Evolutionary conservation across 352 stramenopile genomes (phyloP), one percentile per base, ranked within the genome.

Genomic region (Phytophthora sansomeana): DNA sequence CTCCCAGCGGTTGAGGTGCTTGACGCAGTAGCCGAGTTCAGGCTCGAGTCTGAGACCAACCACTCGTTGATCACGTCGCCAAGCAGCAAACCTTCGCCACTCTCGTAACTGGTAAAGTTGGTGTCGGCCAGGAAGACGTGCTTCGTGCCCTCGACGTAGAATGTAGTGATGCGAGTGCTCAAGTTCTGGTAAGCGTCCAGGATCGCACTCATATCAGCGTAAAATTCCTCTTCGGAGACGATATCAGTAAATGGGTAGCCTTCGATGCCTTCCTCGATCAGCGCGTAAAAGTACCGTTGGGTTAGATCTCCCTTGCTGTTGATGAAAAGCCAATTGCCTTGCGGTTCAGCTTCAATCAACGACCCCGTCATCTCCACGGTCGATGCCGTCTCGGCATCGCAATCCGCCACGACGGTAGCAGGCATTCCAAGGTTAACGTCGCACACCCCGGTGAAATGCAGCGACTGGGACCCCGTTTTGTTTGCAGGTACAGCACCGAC

Each of bases 221-320:
- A 87, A 44, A 90, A 90, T 35, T 76, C 67, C 3, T 71, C 71
- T 13, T 47, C 53, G 2, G 62, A 76, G 42, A 92, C 80, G 30
- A 83, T 69, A 14, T 89, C 69, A 14, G 62, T 57, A 63, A 92
- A 90, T 44, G 83, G 80, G 71, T 78, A 89, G 14, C 65, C 71
- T 16, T 78, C 28, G 29, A 92, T 76, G 24, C 81, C 81, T 43
- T 88, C 60, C 8, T 80, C 59, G 16, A 89, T 33, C 14, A 90
- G 69, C 33, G 79, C 69, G 65, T 89, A 92, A 65, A 85, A 92
- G 28, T 77, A 75, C 10, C 81, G 75, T 60, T 92, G 83, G 6
- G 69, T 84, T 28, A 63, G 62, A 62, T 92, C 83, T 54, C 44
- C 72, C 50, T 83, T 89, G 64, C 77, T 90, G 61, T 87, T 50